Base-by-base conservation (phyloP, 83 land plant species). In the Larix sibirica region DNA sequence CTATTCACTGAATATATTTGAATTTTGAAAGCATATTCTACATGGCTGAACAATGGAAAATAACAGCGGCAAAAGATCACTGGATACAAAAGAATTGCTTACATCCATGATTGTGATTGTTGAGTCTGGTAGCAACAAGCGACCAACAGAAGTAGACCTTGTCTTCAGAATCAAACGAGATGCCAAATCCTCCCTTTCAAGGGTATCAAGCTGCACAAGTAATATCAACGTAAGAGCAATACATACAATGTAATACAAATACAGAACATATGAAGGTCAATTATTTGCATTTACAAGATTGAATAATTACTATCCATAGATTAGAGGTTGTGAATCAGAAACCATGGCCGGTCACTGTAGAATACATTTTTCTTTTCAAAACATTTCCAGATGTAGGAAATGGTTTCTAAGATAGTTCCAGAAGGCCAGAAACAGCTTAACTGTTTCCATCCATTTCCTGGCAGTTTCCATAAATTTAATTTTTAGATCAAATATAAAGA, bases 161-260 rank as follows among this genome's bases (percentile, higher is more conserved):
- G 90, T 82, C 82, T 89, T 86, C 54, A 89, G 62, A 62, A 86
- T 84, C 82, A 89, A 84, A 62, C 90, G 80, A 58, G 89, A 87
- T 71, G 89, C 89, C 68, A 86, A 78, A 13, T 89, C 90, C 23
- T 87, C 84, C 65, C 82, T 74, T 61, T 83, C 79, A 36, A 86
- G 56, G 1, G 86, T 86, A 31, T 89, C 90, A 75, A 86, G 84
- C 86, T 86, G 86, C 74, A 69, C 7, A 38, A 69, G 17, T 36
- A 38, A 69, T 42, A 33, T 40, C 74, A 69, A 4, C 0, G 16
- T 69, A 7, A 69, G 44, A 69, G 40, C 42, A 69, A 38, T 69
- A 18, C 38, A 20, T 38, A 36, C 0, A 69, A 17, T 33, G 38
- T 16, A 68, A 16, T 33, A 36, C 74, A 69, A 69, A 4, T 17